A percentile compares a stretch with the other conserved stretches of the same genome.
Conservation (phyloP, 1,284 basidiomycete species). For the Puccinia triticina region DNA sequence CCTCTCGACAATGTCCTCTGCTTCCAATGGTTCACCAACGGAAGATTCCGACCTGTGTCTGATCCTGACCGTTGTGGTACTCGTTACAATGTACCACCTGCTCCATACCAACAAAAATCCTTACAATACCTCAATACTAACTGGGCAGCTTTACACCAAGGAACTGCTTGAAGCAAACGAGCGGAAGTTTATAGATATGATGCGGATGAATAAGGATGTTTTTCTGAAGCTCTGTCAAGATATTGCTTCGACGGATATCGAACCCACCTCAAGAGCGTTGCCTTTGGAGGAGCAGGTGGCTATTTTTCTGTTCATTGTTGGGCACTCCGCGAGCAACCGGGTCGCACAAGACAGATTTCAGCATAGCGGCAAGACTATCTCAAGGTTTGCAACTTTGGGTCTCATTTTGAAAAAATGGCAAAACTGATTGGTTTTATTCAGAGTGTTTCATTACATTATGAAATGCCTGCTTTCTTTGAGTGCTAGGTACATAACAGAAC, state of each 20-base stretch:
- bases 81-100: too few relatives aligned
- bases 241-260: not conserved
- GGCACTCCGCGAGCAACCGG: not conserved
- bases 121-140: too few relatives aligned
- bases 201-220: too few relatives aligned
- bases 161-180: too few relatives aligned
- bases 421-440: not conserved
- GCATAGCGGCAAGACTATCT: not conserved
- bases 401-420: not conserved
- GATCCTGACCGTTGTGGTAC: too few relatives aligned
- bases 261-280: not conserved
- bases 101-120: too few relatives aligned
- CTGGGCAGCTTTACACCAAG: too few relatives aligned
- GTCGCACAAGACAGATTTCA: not conserved
- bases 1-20: too few relatives aligned
- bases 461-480: not conserved
- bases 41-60: too few relatives aligned
- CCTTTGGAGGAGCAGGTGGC: not conserved
- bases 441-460: not conserved
- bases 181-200: too few relatives aligned
- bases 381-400: not conserved
- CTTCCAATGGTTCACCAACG: too few relatives aligned
- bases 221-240: too few relatives aligned
- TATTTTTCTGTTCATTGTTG: conserved; percentile 5
- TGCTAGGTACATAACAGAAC: not conserved